A percentile compares a stretch with the other conserved stretches of the same genome.
phyloP scores from a whole-genome alignment of 768 basidiomycete genomes.

The Lentinula boryana region DNA sequence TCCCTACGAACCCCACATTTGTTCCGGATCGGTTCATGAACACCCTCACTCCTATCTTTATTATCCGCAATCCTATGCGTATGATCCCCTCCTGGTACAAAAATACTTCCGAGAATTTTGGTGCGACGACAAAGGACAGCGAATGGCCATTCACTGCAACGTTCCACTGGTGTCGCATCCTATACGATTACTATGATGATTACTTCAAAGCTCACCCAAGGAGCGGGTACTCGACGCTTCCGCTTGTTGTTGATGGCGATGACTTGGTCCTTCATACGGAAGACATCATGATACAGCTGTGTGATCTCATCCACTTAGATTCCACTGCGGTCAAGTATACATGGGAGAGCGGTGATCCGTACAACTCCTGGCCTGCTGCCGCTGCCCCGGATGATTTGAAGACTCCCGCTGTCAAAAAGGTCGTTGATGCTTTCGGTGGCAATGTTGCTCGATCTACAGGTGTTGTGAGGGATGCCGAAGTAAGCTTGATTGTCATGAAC shows the following conservation, averaged over 20 bases:
- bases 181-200: neutral
- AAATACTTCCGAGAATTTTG: neutral
- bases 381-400: conserved; percentile 2
- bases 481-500: neutral
- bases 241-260: neutral
- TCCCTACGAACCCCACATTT: neutral
- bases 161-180: conserved; percentile 1
- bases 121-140: neutral
- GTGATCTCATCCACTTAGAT: neutral
- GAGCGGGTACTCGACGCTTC: neutral
- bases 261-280: neutral
- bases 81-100: conserved; percentile 2
- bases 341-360: neutral
- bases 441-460: conserved; percentile 1
- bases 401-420: neutral
- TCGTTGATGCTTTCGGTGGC: neutral
- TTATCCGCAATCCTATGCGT: neutral
- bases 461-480: neutral
- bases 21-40: conserved; percentile 2
- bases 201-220: conserved; percentile 3
- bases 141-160: neutral
- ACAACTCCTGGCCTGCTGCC: conserved; percentile 1
- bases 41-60: conserved; percentile 1
- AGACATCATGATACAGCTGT: conserved; percentile 2
- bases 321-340: neutral